phyloP scores from a whole-genome alignment of 257 asterid genomes.

The Leptodermis oblonga region DNA sequence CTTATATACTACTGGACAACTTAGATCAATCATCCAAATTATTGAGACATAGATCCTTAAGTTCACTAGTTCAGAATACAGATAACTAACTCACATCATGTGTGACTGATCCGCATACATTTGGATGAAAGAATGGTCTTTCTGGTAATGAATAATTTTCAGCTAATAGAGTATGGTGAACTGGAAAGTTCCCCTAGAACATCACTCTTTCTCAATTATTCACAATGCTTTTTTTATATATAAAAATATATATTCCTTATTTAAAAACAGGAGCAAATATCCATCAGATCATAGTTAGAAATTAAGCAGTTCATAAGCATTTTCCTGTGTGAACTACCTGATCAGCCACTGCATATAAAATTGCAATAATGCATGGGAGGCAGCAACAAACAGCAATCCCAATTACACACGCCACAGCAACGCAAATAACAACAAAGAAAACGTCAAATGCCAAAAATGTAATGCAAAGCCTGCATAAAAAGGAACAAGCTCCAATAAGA shows the following conservation, averaged over 20 bases:
- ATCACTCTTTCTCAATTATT: too few relatives aligned
- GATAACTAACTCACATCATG: not conserved
- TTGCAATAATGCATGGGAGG: slow-evolving; percentile 90
- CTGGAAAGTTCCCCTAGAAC: not conserved
- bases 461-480: slow-evolving; percentile 84
- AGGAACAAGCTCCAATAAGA: not conserved
- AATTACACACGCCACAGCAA: slow-evolving; percentile 87
- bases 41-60: not conserved
- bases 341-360: slow-evolving; percentile 92
- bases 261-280: not conserved
- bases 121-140: not conserved
- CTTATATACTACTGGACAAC: not conserved
- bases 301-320: not conserved
- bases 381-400: slow-evolving; percentile 99
- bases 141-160: not conserved
- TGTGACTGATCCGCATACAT: not conserved
- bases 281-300: not conserved
- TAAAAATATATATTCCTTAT: not conserved
- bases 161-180: not conserved
- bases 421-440: slow-evolving; percentile 92
- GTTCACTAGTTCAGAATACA: not conserved
- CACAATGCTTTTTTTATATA: too few relatives aligned
- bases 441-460: slow-evolving; percentile 96
- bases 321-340: slow-evolving; percentile 48
- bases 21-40: not conserved